A percentile compares a stretch with the other conserved stretches of the same genome.
phyloP scores from a whole-genome alignment of 495 filamentous ascomycete genomes.

The Neurospora sp. region DNA sequence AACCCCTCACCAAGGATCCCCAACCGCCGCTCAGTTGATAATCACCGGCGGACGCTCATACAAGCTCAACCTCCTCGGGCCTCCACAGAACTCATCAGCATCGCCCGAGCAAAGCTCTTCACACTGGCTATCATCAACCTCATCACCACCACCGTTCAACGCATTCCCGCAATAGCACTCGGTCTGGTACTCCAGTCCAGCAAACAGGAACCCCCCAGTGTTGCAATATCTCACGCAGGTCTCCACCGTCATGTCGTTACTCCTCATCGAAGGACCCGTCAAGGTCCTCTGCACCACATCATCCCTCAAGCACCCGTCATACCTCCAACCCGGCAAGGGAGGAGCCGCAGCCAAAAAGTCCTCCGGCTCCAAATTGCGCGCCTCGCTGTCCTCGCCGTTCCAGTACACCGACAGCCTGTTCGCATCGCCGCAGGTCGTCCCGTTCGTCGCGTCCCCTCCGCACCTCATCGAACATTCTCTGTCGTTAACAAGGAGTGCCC shows the following conservation, averaged over 20 bases:
- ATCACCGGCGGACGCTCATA: background rate
- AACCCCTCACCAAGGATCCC: background rate
- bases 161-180: conserved; percentile 2
- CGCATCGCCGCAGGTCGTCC: conserved; percentile 1
- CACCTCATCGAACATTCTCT: conserved; percentile 7
- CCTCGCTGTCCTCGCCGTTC: background rate
- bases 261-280: background rate
- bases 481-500: accelerated
- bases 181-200: conserved; percentile 6
- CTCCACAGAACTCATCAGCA: background rate
- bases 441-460: background rate
- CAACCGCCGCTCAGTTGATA: background rate
- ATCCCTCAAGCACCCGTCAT: conserved; percentile 3
- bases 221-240: conserved; percentile 17
- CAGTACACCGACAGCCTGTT: conserved; percentile 2
- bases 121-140: background rate
- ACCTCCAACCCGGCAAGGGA: background rate
- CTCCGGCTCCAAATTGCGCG: background rate
- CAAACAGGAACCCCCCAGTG: background rate
- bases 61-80: background rate
- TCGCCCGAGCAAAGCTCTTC: background rate
- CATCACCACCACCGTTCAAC: background rate
- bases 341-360: background rate
- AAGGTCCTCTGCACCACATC: conserved; percentile 2
- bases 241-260: conserved; percentile 11